These are phyloP conservation scores for Ceratocystis ficicola DNA, from an alignment of 2,329 filamentous ascomycete genomes.

Conservation along the genomic window DNA sequence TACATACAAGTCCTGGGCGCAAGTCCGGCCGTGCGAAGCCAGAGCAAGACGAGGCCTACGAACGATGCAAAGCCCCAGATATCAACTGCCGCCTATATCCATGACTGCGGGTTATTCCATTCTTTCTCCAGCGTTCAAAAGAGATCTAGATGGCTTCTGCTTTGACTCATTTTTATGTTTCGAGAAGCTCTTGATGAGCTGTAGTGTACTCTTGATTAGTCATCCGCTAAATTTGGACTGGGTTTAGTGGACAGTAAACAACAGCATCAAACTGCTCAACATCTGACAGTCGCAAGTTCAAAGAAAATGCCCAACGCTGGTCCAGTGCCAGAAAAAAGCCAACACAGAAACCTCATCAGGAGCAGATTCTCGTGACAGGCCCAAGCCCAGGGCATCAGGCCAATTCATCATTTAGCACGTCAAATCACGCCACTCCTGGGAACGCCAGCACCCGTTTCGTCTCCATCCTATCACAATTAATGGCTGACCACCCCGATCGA, in stretches of 20 bases:
- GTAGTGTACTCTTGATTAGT: not conserved
- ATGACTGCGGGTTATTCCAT: too few species aligned
- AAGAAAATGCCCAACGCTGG: not conserved
- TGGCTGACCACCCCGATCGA: conserved; percentile 12
- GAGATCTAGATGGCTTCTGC: not conserved
- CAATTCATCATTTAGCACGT: not conserved
- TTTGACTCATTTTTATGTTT: not conserved
- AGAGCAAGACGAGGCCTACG: not conserved
- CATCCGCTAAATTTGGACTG: not conserved
- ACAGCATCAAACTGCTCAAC: not conserved
- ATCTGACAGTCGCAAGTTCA: not conserved
- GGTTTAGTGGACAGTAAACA: not conserved
- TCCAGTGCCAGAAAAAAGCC: not conserved
- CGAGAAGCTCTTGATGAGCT: not conserved
- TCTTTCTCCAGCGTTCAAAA: too few species aligned
- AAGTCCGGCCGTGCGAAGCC: not conserved
- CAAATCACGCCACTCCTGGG: not conserved
- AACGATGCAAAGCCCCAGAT: not conserved
- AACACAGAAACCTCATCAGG: not conserved
- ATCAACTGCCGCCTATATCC: too few species aligned
- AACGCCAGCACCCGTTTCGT: not conserved
- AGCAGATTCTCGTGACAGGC: not conserved
- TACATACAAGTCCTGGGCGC: not conserved
- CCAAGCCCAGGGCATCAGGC: not conserved
- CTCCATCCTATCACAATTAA: not conserved